phyloP scores from a whole-genome alignment of 1,139 yeast species.

The Kazachstania sp. region DNA sequence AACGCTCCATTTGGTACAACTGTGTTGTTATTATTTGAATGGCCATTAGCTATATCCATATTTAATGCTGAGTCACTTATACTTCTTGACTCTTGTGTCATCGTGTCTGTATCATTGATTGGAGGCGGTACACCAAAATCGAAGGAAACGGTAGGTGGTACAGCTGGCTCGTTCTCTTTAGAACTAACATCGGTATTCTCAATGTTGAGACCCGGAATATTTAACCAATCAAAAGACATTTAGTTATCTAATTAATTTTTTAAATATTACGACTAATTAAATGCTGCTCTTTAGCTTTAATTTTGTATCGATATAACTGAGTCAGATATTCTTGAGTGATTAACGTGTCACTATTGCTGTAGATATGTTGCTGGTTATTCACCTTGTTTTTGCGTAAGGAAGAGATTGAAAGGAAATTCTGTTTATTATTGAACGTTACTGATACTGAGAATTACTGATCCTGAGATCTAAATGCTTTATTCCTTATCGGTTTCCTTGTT shows the following conservation, averaged over 20 bases:
- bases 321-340: too few species aligned
- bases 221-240: conserved; percentile 32
- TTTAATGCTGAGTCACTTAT: conserved; percentile 7
- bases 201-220: conserved; percentile 25
- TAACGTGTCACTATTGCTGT: not conserved
- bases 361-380: not conserved
- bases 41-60: not conserved
- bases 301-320: too few species aligned
- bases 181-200: conserved; percentile 11
- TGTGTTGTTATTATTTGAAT: too few species aligned
- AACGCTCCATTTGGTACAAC: not conserved
- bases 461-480: too few species aligned
- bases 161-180: conserved; percentile 9
- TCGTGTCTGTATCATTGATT: conserved; percentile 2
- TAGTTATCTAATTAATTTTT: not conserved
- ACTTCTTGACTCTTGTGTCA: conserved; percentile 4
- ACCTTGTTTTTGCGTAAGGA: not conserved
- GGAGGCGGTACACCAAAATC: conserved; percentile 11
- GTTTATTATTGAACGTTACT: too few species aligned
- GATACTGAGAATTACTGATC: too few species aligned
- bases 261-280: not conserved
- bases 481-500: not conserved
- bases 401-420: too few species aligned
- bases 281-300: too few species aligned
- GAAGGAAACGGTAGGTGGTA: conserved; percentile 26